Percentiles rank a stretch among this genome's conserved stretches.
Evolutionary conservation across 2,329 filamentous ascomycete species (phyloP).

Genomic region (Clonostachys rosea): DNA sequence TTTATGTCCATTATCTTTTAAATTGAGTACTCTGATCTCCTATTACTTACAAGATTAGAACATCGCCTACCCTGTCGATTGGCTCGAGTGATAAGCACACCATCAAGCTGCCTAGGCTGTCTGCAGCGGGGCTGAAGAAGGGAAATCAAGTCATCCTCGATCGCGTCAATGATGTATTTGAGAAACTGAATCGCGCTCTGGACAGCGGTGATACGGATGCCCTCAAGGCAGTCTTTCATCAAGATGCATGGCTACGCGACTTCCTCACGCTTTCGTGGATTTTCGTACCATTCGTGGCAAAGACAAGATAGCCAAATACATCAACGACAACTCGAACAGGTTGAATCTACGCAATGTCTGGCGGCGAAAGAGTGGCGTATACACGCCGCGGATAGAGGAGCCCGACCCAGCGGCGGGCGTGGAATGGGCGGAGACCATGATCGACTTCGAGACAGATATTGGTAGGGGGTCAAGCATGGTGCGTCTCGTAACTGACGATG

Average conservation of each 20-base stretch:
- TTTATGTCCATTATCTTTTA: no score
- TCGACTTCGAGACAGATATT: constrained; percentile 5
- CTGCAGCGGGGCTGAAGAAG: background rate
- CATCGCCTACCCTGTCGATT: background rate
- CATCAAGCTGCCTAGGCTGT: background rate
- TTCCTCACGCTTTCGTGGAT: constrained; percentile 16
- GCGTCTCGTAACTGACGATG: constrained; percentile 7
- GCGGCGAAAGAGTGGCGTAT: constrained; percentile 1
- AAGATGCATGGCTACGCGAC: constrained; percentile 17
- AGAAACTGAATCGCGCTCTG: background rate
- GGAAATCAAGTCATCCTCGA: background rate
- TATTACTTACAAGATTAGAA: background rate
- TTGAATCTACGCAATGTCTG: background rate
- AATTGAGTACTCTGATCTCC: no score
- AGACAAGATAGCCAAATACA: constrained; percentile 5
- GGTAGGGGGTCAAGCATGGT: constrained; percentile 11
- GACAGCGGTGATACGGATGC: background rate
- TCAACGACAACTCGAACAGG: background rate
- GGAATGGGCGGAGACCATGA: constrained; percentile 3
- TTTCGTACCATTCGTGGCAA: constrained; percentile 12
- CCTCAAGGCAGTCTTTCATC: constrained; percentile 10
- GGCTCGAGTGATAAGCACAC: background rate
- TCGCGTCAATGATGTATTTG: background rate
- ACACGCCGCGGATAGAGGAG: constrained; percentile 1
- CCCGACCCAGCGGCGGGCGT: constrained; percentile 1